Evolutionary conservation across 345 rosid genomes (phyloP).

Genomic region (Conringia planisiliqua): DNA sequence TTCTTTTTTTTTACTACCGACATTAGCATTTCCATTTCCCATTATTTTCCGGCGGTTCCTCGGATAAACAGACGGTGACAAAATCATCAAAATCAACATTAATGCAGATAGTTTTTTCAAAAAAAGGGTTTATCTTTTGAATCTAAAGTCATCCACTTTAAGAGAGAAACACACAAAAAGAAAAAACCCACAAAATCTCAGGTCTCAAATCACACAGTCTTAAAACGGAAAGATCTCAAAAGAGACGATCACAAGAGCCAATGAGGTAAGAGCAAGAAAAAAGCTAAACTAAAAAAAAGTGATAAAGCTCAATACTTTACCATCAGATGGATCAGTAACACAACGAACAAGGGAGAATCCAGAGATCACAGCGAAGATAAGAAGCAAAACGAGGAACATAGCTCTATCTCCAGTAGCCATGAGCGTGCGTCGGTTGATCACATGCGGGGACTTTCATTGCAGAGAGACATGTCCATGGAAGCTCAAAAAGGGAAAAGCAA

Average conservation of each 20-base stretch:
- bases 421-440: conserved; percentile 24
- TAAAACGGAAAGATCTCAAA: conserved; percentile 4
- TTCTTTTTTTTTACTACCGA: not conserved
- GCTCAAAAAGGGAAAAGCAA: not conserved
- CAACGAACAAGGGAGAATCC: conserved; percentile 33
- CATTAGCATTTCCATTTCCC: conserved; percentile 1
- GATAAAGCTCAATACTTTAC: conserved; percentile 29
- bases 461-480: conserved; percentile 10
- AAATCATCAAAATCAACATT: conserved; percentile 25
- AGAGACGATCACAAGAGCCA: conserved; percentile 5
- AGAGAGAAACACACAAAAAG: conserved; percentile 1
- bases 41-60: conserved; percentile 26
- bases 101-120: not conserved
- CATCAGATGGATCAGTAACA: conserved; percentile 51
- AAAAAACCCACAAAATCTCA: conserved; percentile 8
- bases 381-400: conserved; percentile 18
- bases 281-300: not conserved
- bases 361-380: conserved; percentile 28
- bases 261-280: not conserved
- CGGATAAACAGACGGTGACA: conserved; percentile 24
- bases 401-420: conserved; percentile 32
- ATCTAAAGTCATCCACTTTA: conserved; percentile 17
- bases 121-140: conserved; percentile 15
- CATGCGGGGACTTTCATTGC: conserved; percentile 26
- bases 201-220: not conserved